Evolutionary conservation across 73 alveolate species (phyloP).

Genomic region (Symbiodinium natans): DNA sequence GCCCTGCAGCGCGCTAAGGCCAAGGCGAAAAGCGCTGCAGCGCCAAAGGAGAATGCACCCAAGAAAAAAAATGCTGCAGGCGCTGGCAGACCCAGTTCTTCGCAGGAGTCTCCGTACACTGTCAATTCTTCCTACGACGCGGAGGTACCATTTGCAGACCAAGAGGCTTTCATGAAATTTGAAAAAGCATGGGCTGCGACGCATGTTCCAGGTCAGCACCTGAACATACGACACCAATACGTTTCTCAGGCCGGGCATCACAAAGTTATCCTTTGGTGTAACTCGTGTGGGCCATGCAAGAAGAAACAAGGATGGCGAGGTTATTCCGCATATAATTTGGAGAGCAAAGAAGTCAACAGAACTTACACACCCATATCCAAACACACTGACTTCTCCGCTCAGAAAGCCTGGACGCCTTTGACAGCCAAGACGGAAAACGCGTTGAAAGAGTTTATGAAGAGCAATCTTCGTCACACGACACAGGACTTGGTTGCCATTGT

Average conservation of each 20-base stretch:
- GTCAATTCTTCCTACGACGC: too few relatives aligned
- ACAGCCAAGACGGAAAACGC: neutral
- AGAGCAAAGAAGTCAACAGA: neutral
- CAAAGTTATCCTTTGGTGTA: neutral
- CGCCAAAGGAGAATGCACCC: too few relatives aligned
- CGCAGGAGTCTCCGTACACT: too few relatives aligned
- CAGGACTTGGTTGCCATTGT: conserved; percentile 35
- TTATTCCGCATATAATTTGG: neutral
- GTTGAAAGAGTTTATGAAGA: neutral
- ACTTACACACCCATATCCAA: neutral
- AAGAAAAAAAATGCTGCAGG: too few relatives aligned
- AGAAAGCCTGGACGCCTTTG: neutral
- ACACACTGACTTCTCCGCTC: neutral
- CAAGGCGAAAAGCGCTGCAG: too few relatives aligned
- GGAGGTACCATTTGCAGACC: too few relatives aligned
- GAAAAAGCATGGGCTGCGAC: too few relatives aligned
- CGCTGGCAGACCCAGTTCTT: too few relatives aligned
- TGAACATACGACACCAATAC: neutral
- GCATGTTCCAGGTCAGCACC: too few relatives aligned
- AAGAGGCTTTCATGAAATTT: too few relatives aligned
- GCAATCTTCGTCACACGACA: neutral
- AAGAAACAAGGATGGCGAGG: neutral
- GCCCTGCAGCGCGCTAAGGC: too few relatives aligned
- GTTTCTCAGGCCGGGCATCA: neutral
- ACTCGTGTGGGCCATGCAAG: neutral